Evolutionary conservation across 2,329 filamentous ascomycete genomes (phyloP), one percentile per base, ranked within the genome.

Genomic region (Epicoccum nigrum): DNA sequence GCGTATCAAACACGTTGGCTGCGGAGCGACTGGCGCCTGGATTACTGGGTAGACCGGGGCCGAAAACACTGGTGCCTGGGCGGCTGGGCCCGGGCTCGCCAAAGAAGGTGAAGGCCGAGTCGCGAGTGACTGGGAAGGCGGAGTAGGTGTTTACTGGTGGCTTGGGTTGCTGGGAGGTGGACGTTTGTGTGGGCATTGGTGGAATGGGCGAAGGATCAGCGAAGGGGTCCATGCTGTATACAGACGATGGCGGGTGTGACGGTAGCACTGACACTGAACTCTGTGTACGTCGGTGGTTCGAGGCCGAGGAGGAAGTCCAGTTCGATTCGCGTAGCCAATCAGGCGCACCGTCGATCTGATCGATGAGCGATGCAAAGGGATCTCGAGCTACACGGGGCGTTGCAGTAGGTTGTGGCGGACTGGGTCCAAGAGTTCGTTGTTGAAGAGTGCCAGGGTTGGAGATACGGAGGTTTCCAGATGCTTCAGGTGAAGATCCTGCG

Each of bases 41-140:
- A n/a, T 47, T 47, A 11, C 37, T 39, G 28, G 49, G 49, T 11
- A 52, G 28, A 6, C 43, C 43, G 0, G 43, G 38, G 7, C 38
- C 42, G 44, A 54, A 54, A 15, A 45, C 38, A 13, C n/a, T 54
- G 9, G 66, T 69, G 7, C 55, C 51, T n/a, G 65, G 66, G 2
- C 66, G 59, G 33, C 63, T 68, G 20, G 69, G 68, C 23, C 69
- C 69, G n/a, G 69, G 69, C 43, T 70, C 70, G 13, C 69, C 70
- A 38, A 69, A 71, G 42, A 64, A 64, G 7, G 56, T 47, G 35
- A 63, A 66, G 30, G 62, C 52, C 4, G 67, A 68, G 8, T 67
- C 64, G 8, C 69, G 65, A 25, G 64, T 62, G 7, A 60, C 46
- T 16, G 55, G 59, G 30, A 48, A 48, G 17, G 50, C 44, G 3